Conservation (phyloP, 2,329 filamentous ascomycete genomes). For the Clonostachys chloroleuca region DNA sequence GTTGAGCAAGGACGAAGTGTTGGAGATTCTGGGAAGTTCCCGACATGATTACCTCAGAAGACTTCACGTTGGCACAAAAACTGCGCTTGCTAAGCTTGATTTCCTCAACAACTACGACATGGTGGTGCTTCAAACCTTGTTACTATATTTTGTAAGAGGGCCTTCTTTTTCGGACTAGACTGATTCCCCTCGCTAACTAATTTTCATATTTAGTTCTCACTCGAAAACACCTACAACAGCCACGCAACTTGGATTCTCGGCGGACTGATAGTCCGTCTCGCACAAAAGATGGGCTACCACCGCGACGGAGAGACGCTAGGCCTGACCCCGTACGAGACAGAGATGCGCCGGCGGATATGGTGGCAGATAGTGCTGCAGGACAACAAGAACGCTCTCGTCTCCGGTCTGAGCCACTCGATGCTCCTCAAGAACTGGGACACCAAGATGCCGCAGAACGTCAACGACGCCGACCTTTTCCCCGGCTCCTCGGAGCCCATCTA, state of each 20-base stretch:
- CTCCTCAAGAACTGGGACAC: conserved; percentile 50
- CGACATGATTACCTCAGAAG: conserved; percentile 43
- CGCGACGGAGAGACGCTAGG: conserved; percentile 1
- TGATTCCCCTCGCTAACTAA: too few relatives aligned
- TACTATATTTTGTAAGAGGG: conserved; percentile 47
- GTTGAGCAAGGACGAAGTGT: conserved; percentile 50
- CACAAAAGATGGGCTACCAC: conserved; percentile 3
- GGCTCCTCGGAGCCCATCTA: conserved; percentile 44
- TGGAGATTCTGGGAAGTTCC: conserved; percentile 41
- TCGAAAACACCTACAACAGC: neutral
- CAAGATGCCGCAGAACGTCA: conserved; percentile 50
- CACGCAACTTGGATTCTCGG: conserved; percentile 1
- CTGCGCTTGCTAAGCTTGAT: conserved; percentile 42
- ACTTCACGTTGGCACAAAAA: conserved; percentile 46
- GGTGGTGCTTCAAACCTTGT: conserved; percentile 53
- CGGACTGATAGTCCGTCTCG: conserved; percentile 2
- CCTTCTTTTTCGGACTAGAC: too few relatives aligned
- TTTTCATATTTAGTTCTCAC: conserved; percentile 26
- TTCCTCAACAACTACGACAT: conserved; percentile 58
- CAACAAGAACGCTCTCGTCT: conserved; percentile 49
- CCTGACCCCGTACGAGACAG: conserved; percentile 2
- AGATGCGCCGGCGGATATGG: conserved; percentile 6
- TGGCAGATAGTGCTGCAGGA: conserved; percentile 5
- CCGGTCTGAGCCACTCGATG: conserved; percentile 49
- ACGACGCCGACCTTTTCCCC: conserved; percentile 54